phyloP scores from a whole-genome alignment of 2,329 filamentous ascomycete species.

The Hymenoscyphus albidus region DNA sequence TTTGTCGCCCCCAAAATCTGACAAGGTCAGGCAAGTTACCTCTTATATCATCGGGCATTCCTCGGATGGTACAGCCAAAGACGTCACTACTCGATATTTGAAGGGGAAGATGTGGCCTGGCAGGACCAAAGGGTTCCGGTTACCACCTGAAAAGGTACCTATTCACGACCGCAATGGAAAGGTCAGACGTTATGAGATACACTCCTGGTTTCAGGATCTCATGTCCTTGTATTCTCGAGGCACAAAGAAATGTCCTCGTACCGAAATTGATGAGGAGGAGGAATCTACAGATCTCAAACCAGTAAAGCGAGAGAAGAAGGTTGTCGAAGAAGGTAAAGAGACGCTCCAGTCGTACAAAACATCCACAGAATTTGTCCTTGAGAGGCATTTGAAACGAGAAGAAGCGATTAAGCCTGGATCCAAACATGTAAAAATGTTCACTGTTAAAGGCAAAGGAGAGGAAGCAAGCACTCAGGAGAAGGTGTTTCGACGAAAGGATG shows the following conservation, averaged over 20 bases:
- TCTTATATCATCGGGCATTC: conserved; percentile 85
- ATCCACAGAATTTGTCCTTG: conserved; percentile 79
- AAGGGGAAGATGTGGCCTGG: conserved; percentile 79
- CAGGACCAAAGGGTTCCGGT: conserved; percentile 79
- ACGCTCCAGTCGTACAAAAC: conserved; percentile 86
- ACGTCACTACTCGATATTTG: conserved; percentile 89
- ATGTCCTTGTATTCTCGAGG: conserved; percentile 68
- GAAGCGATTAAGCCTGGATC: conserved; percentile 75
- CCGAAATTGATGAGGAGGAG: conserved; percentile 73
- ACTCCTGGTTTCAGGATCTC: conserved; percentile 83
- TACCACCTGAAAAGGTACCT: conserved; percentile 75
- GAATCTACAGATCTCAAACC: conserved; percentile 73
- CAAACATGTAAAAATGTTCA: conserved; percentile 69
- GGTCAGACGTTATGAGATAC: conserved; percentile 69
- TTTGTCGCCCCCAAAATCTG: conserved; percentile 76
- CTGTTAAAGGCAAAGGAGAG: conserved; percentile 68
- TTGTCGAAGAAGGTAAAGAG: conserved; percentile 69
- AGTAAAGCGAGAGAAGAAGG: conserved; percentile 67
- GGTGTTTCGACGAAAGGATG: conserved; percentile 74
- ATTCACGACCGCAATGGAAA: conserved; percentile 75
- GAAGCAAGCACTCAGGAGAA: conserved; percentile 67
- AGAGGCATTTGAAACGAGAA: conserved; percentile 83
- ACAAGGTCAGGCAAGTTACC: conserved; percentile 83
- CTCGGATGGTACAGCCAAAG: conserved; percentile 82
- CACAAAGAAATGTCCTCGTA: conserved; percentile 49